Percentiles rank a stretch among this genome's conserved stretches.
Evolutionary conservation across 306 rosid genomes (phyloP).

Genomic region (Vachellia pachyceras): DNA sequence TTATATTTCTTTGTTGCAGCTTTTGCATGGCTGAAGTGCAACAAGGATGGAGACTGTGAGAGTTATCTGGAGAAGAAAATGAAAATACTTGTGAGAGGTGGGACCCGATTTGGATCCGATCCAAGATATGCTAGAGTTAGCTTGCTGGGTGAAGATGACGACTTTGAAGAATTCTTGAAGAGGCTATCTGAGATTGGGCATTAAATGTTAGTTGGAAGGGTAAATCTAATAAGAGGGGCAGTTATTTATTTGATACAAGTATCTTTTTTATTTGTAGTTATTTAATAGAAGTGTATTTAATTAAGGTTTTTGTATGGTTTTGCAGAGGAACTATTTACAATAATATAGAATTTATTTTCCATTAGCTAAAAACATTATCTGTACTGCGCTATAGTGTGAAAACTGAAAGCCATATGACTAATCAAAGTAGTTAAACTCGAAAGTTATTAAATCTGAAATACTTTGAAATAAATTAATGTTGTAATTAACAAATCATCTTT

Average conservation of each 20-base stretch:
- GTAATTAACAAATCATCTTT: too few species aligned
- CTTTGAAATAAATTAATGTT: too few species aligned
- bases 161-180: constrained; percentile 52
- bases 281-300: too few species aligned
- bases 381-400: too few species aligned
- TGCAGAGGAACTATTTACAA: not conserved
- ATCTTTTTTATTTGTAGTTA: not conserved
- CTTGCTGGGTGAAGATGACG: constrained; percentile 54
- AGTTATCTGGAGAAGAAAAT: constrained; percentile 45
- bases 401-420: too few species aligned
- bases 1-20: constrained; percentile 38
- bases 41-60: constrained; percentile 52
- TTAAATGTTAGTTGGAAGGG: not conserved
- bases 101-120: constrained; percentile 62
- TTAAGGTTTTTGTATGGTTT: not conserved
- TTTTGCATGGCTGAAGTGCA: constrained; percentile 78
- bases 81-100: constrained; percentile 56
- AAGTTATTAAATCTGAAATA: too few species aligned
- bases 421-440: too few species aligned
- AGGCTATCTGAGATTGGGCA: constrained; percentile 45
- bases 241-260: not conserved
- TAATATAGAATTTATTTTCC: not conserved
- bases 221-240: not conserved
- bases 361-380: too few species aligned
- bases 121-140: constrained; percentile 57